Percentiles rank a stretch among this genome's conserved stretches.
These are phyloP conservation scores for Mycosarcoma mackinlayi DNA, from an alignment of 1,284 basidiomycete species.

Conservation along the genomic window DNA sequence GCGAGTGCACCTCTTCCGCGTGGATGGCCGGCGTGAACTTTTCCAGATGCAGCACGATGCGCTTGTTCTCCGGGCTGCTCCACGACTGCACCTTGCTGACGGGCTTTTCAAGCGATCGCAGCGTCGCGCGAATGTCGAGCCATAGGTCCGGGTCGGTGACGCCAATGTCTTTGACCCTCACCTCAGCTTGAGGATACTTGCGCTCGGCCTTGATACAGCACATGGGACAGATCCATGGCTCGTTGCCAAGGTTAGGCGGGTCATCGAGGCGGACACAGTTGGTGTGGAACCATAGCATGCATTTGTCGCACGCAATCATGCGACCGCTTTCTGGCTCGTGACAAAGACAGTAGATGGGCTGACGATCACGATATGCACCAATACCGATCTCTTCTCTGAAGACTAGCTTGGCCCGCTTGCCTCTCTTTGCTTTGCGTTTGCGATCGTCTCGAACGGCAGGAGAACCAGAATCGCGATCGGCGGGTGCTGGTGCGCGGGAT, in stretches of 20 bases:
- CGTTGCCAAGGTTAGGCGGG: slow-evolving; percentile 46
- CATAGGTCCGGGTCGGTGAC: slow-evolving; percentile 54
- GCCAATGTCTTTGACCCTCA: slow-evolving; percentile 61
- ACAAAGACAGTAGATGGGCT: slow-evolving; percentile 65
- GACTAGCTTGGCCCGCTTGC: slow-evolving; percentile 65
- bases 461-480: slow-evolving; percentile 32
- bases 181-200: slow-evolving; percentile 64
- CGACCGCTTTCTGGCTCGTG: slow-evolving; percentile 56
- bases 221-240: slow-evolving; percentile 66
- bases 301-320: slow-evolving; percentile 68
- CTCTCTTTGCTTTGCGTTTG: slow-evolving; percentile 55
- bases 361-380: slow-evolving; percentile 36
- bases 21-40: slow-evolving; percentile 63
- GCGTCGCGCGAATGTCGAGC: slow-evolving; percentile 63
- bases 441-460: slow-evolving; percentile 36
- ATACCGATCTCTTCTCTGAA: slow-evolving; percentile 64
- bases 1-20: slow-evolving; percentile 45
- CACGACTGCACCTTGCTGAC: slow-evolving; percentile 61
- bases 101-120: slow-evolving; percentile 59
- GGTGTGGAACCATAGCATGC: slow-evolving; percentile 67
- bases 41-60: slow-evolving; percentile 62
- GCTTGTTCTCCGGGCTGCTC: slow-evolving; percentile 49
- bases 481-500: slow-evolving; percentile 11
- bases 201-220: slow-evolving; percentile 66
- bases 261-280: slow-evolving; percentile 62